Evolutionary conservation across 257 asterid genomes (phyloP).

Genomic region (Orobanche coerulescens): DNA sequence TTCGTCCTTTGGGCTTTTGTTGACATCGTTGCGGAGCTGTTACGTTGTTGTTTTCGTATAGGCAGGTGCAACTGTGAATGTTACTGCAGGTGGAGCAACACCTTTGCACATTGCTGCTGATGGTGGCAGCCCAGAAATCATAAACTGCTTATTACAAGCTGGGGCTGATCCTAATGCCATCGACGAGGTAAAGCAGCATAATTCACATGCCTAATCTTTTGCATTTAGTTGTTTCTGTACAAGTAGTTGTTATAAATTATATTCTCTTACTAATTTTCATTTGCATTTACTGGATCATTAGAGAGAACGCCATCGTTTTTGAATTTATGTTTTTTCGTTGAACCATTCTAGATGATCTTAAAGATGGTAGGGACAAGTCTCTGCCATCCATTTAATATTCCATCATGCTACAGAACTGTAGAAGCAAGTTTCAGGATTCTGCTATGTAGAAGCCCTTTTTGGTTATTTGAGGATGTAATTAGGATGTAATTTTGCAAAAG

Average conservation of each 20-base stretch:
- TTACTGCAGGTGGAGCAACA: slow-evolving; percentile 86
- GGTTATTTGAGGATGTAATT: too few relatives aligned
- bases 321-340: background rate
- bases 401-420: too few relatives aligned
- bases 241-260: background rate
- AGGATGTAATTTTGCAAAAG: too few relatives aligned
- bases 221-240: slow-evolving; percentile 4
- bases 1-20: background rate
- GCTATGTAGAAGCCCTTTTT: too few relatives aligned
- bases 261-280: background rate
- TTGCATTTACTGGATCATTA: slow-evolving; percentile 9
- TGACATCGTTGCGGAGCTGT: slow-evolving; percentile 2
- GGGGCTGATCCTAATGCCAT: slow-evolving; percentile 81
- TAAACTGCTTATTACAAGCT: slow-evolving; percentile 69
- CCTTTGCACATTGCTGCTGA: slow-evolving; percentile 94
- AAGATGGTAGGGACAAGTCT: background rate
- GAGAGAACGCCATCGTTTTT: background rate
- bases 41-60: slow-evolving; percentile 32
- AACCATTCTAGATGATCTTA: background rate
- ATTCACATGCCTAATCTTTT: background rate
- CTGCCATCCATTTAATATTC: background rate
- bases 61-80: slow-evolving; percentile 81
- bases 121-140: slow-evolving; percentile 60
- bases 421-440: too few relatives aligned
- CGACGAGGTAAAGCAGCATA: slow-evolving; percentile 56